Percentiles rank a stretch among this genome's conserved stretches.
These are phyloP conservation scores for thale cress (Arabidopsis thaliana) DNA, from an alignment of 345 rosid species.

Conservation along the genomic window DNA sequence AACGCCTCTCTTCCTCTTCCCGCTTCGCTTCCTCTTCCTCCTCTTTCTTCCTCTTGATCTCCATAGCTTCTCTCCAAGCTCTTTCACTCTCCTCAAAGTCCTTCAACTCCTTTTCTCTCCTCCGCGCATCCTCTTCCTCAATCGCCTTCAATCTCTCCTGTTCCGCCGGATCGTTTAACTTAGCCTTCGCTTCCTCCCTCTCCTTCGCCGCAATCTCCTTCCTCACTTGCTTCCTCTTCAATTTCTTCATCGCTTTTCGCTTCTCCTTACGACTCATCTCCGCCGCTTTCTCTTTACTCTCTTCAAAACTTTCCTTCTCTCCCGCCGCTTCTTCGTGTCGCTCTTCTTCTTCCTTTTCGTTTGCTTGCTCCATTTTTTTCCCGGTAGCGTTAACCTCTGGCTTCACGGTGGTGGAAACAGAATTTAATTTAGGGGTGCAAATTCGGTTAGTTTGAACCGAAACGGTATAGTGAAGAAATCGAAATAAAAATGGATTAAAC, in stretches of 20 bases:
- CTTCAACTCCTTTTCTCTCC: conserved; percentile 61
- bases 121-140: conserved; percentile 67
- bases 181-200: conserved; percentile 65
- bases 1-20: conserved; percentile 51
- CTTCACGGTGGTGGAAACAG: background rate
- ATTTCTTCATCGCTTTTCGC: conserved; percentile 80
- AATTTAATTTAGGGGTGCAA: background rate
- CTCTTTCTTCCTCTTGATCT: conserved; percentile 58
- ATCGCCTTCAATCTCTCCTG: conserved; percentile 55
- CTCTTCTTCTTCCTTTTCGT: conserved; percentile 7
- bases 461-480: background rate
- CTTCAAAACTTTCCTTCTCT: conserved; percentile 30
- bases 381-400: conserved; percentile 28
- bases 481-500: conserved; percentile 14
- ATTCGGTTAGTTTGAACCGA: conserved; percentile 30
- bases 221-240: conserved; percentile 76
- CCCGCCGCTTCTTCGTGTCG: conserved; percentile 3
- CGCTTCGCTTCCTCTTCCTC: conserved; percentile 56
- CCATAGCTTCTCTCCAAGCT: conserved; percentile 71
- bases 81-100: conserved; percentile 86
- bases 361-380: conserved; percentile 20
- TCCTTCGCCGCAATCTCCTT: conserved; percentile 72
- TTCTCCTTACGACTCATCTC: conserved; percentile 68
- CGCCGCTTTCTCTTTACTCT: conserved; percentile 25
- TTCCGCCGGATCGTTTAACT: conserved; percentile 71